phyloP scores from a whole-genome alignment of 1,139 yeast genomes.

The Candida sojae region DNA sequence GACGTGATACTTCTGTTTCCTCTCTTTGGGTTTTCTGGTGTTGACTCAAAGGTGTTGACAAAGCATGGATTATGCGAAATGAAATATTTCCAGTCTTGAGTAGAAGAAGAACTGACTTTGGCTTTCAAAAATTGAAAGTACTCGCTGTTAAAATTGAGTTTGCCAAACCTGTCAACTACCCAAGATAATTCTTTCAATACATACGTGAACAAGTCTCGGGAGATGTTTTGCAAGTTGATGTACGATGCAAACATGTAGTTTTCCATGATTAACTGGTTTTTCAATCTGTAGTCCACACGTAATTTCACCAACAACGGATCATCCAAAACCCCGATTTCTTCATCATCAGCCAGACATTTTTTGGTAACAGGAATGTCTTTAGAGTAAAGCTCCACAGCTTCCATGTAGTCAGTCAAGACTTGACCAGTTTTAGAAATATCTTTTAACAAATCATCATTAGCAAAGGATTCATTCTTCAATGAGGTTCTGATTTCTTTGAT shows the following conservation, averaged over 20 bases:
- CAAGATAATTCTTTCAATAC: constrained; percentile 39
- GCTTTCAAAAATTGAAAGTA: constrained; percentile 21
- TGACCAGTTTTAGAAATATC: constrained; percentile 46
- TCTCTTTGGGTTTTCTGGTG: constrained; percentile 28
- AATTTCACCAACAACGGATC: constrained; percentile 48
- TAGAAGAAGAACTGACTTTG: constrained; percentile 23
- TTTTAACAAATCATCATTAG: constrained; percentile 35
- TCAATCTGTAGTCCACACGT: constrained; percentile 42
- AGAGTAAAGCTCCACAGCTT: constrained; percentile 37
- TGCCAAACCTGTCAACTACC: constrained; percentile 38
- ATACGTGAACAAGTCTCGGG: constrained; percentile 42
- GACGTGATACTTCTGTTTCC: constrained; percentile 32
- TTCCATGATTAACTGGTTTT: constrained; percentile 45
- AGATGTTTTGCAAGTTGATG: constrained; percentile 44
- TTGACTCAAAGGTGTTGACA: constrained; percentile 32
- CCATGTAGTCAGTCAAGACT: constrained; percentile 31
- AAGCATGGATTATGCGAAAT: constrained; percentile 38
- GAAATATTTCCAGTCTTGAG: constrained; percentile 43
- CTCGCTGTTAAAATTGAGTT: constrained; percentile 20
- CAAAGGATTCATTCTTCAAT: constrained; percentile 46
- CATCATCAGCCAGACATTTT: constrained; percentile 24
- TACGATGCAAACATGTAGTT: constrained; percentile 48
- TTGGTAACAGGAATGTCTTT: constrained; percentile 28
- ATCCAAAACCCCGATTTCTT: constrained; percentile 28
- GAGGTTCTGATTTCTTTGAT: constrained; percentile 47